Conservation (phyloP, 805 yeast genomes). For the Babjeviella inositovora region DNA sequence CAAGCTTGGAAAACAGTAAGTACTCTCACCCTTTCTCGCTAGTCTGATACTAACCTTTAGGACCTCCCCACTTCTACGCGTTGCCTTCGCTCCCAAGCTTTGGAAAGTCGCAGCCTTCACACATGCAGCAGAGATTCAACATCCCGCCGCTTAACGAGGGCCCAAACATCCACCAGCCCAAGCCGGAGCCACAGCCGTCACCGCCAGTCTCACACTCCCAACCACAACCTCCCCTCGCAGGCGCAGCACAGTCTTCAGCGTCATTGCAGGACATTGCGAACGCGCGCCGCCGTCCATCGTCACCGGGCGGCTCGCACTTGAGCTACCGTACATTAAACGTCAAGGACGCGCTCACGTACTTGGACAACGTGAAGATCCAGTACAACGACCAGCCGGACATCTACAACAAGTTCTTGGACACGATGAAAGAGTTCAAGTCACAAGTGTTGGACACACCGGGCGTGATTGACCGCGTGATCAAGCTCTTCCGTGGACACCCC, state of each 20-base stretch:
- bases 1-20: slow-evolving; percentile 28
- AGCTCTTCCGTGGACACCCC: slow-evolving; percentile 85
- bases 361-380: slow-evolving; percentile 91
- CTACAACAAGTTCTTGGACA: slow-evolving; percentile 88
- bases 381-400: slow-evolving; percentile 89
- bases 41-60: slow-evolving; percentile 4
- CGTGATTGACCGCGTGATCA: slow-evolving; percentile 89
- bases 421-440: slow-evolving; percentile 97
- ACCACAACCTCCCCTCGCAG: slow-evolving; percentile 2
- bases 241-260: too few relatives aligned
- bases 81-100: slow-evolving; percentile 35
- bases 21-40: slow-evolving; percentile 4
- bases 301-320: too few relatives aligned
- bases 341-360: slow-evolving; percentile 86
- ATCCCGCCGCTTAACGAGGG: neutral
- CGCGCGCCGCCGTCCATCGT: slow-evolving; percentile 6
- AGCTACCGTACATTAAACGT: slow-evolving; percentile 78
- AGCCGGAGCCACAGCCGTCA: slow-evolving; percentile 3
- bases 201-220: slow-evolving; percentile 4
- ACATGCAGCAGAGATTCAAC: too few relatives aligned
- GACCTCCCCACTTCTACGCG: slow-evolving; percentile 29
- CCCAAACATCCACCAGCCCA: slow-evolving; percentile 1
- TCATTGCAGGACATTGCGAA: slow-evolving; percentile 20
- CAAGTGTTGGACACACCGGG: slow-evolving; percentile 97
- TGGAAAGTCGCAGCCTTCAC: slow-evolving; percentile 22